Evolutionary conservation across 208 protist genomes (phyloP), one percentile per base, ranked within the genome.

Genomic region (Leptomonas seymouri): DNA sequence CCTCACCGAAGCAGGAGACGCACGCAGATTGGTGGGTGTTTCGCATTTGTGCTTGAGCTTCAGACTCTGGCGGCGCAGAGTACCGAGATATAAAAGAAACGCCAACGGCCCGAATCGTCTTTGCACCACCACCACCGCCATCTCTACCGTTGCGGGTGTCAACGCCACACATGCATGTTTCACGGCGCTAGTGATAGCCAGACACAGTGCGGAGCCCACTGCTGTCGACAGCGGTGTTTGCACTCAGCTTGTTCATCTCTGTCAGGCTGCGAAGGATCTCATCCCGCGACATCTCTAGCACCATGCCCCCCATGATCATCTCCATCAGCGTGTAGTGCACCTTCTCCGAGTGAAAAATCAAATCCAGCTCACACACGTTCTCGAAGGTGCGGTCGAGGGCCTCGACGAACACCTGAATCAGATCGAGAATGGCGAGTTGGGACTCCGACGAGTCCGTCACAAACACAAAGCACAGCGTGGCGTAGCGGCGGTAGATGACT

Each of bases 291-390:
- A 97, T 99, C 75, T 99, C 98, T 15, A 99, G 81, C 51, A 99
- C 98, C 85, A 99, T 93, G 25, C 98, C 98, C 30, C 98, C 98
- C 93, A 99, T 99, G 15, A 99, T 78, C 67, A 99, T 97, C 86
- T 99, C 98, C 86, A 99, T 98, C 58, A 99, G 81, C 46, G 97
- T 92, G 72, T 97, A 90, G 63, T 99, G 97, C 44, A 98, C 96
- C 87, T 98, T 99, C 74, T 99, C 98, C 5, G 90, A 93, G 77
- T 99, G 97, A 73, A 99, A 99, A 69, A 99, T 99, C n/a, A 99
- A 67, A 80, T 99, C 98, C 2, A 99, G 81, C 80, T 99, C 98
- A 71, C 98, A 99, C 30, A 99, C 98, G 68, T 99, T 99, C 77
- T 99, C 96, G 84, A 99, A 99, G 62, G 84, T 89, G 55, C 96